phyloP scores from a whole-genome alignment of 2,329 filamentous ascomycete genomes.

The Hymenoscyphus repandus region DNA sequence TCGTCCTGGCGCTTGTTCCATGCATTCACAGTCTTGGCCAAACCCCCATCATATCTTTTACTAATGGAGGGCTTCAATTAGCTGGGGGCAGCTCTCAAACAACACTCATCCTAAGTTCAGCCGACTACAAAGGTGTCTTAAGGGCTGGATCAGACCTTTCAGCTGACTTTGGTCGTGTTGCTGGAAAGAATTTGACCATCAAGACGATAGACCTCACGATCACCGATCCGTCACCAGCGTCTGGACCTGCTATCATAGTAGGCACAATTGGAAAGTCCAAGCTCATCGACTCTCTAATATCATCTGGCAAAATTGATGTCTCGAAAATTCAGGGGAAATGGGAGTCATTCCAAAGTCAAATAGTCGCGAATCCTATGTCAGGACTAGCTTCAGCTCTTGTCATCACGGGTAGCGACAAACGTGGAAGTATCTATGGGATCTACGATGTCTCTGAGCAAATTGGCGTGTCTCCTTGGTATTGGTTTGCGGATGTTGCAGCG shows the following conservation, averaged over 20 bases:
- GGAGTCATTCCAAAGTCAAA: constrained; percentile 59
- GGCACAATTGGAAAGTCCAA: constrained; percentile 61
- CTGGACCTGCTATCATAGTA: constrained; percentile 50
- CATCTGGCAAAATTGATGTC: constrained; percentile 51
- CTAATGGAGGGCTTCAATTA: constrained; percentile 9
- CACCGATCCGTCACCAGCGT: constrained; percentile 21
- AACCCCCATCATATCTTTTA: constrained; percentile 10
- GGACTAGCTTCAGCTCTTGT: constrained; percentile 54
- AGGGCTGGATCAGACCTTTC: constrained; percentile 46
- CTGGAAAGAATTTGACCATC: constrained; percentile 53
- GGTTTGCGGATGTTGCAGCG: constrained; percentile 47
- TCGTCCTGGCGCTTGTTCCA: neutral
- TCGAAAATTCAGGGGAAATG: constrained; percentile 55
- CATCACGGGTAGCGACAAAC: constrained; percentile 59
- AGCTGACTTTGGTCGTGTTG: constrained; percentile 62
- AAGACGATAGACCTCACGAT: constrained; percentile 26
- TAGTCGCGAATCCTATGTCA: constrained; percentile 51
- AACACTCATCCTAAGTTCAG: constrained; percentile 7
- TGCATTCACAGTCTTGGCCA: constrained; percentile 6
- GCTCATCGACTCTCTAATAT: constrained; percentile 53
- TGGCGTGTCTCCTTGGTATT: constrained; percentile 60
- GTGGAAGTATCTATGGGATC: constrained; percentile 63
- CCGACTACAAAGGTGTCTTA: constrained; percentile 13
- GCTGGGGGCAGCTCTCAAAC: constrained; percentile 5
- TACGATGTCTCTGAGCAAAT: constrained; percentile 69